phyloP scores from a whole-genome alignment of 768 basidiomycete species.

The Galerina sulciceps region DNA sequence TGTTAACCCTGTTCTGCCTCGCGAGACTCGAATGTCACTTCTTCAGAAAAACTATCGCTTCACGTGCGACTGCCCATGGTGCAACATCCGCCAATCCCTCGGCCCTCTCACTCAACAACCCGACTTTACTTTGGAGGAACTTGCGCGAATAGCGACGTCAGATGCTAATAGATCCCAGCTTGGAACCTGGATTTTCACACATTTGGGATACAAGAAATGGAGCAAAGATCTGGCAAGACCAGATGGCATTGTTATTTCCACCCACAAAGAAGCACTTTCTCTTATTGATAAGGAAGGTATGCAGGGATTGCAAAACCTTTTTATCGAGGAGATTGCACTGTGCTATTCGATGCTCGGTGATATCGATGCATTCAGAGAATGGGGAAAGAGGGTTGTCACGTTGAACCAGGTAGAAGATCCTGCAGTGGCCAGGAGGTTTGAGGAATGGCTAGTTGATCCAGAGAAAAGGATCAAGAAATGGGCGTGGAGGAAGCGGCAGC shows the following conservation, averaged over 20 bases:
- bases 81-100: slow-evolving; percentile 26
- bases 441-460: slow-evolving; percentile 37
- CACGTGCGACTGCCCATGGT: slow-evolving; percentile 42
- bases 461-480: slow-evolving; percentile 36
- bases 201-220: slow-evolving; percentile 45
- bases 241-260: slow-evolving; percentile 42
- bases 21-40: slow-evolving; percentile 34
- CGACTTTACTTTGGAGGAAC: slow-evolving; percentile 6
- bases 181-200: slow-evolving; percentile 38
- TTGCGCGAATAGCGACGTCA: slow-evolving; percentile 25
- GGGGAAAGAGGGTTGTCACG: slow-evolving; percentile 38
- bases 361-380: slow-evolving; percentile 35
- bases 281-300: slow-evolving; percentile 46
- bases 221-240: slow-evolving; percentile 41
- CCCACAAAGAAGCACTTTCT: slow-evolving; percentile 40
- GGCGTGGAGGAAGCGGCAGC: slow-evolving; percentile 46
- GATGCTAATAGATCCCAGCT: slow-evolving; percentile 37
- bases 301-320: slow-evolving; percentile 42
- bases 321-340: slow-evolving; percentile 46
- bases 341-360: slow-evolving; percentile 46
- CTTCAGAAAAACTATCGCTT: slow-evolving; percentile 46
- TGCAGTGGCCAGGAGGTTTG: slow-evolving; percentile 30
- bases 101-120: neutral
- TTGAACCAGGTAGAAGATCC: slow-evolving; percentile 35
- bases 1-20: slow-evolving; percentile 41